Evolutionary conservation across 768 basidiomycete genomes (phyloP), one percentile per base, ranked within the genome.

Genomic region (Agaricus bisporus): DNA sequence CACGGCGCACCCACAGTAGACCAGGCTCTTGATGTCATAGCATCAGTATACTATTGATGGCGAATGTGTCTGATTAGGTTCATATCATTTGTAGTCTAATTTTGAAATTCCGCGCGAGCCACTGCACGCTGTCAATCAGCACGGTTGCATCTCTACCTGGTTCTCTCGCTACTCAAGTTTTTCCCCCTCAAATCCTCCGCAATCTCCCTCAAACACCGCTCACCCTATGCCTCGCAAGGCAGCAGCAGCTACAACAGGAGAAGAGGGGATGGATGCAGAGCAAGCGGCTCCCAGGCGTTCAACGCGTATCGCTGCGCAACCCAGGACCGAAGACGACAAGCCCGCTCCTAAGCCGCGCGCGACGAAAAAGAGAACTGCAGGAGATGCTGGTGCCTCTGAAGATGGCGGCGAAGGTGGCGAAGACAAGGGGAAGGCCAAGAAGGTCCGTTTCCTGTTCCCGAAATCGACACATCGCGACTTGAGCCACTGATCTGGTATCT

Each of bases 251-350:
- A 61, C 73, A 51, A 66, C 26, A 41, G 55, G 29, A 7, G 58
- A 67, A 5, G 52, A 62, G 41, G 55, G 32, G 32, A 32, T 66
- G 53, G 66, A 66, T 45, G 57, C 68, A 32, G 68, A 70, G 11
- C 41, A 48, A 15, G 47, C 22, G 41, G 71, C 76, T 41, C 76
- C 78, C 8, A 72, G 83, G 56, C 73, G 84, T 52, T 86, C 84
- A 4, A 73, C 74, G 14, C 69, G 84, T 48, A 76, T 85, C 52
- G 78, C 80, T 3, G 65, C 76, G 5, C 74, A 76, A 55, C 74
- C 76, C 35, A 73, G 70, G 51, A 64, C 67, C n/a, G 66, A 71
- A 20, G 68, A 64, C 45, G 57, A 60, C 15, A 60, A 66, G 49
- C 46, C 58, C 15, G 49, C 61, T 4, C 48, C 58, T 12, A 63